A percentile compares a stretch with the other conserved stretches of the same genome.
Conservation (phyloP, 331 rosid species). For the Dryas integrifolia region DNA sequence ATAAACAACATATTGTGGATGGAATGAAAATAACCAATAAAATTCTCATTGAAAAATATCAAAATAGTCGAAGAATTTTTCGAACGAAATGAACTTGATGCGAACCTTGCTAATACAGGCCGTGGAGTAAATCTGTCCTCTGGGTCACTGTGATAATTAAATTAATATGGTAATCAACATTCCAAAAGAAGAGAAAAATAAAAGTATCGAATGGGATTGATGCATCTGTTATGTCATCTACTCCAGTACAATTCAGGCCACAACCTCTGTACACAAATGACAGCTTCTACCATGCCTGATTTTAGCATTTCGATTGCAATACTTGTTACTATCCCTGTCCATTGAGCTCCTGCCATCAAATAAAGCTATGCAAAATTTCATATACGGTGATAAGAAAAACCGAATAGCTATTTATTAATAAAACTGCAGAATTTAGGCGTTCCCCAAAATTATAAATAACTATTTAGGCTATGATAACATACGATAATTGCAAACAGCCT, state of each 20-base stretch:
- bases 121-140: constrained; percentile 82
- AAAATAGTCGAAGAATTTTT: neutral
- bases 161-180: neutral
- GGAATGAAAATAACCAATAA: constrained; percentile 10
- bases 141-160: constrained; percentile 63
- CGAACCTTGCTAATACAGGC: constrained; percentile 89
- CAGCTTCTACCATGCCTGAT: constrained; percentile 98
- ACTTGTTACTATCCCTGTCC: constrained; percentile 98
- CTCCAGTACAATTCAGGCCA: constrained; percentile 9
- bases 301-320: constrained; percentile 94
- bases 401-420: neutral
- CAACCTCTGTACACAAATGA: constrained; percentile 91
- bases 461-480: neutral
- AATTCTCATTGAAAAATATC: neutral
- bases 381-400: neutral
- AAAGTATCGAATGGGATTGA: neutral
- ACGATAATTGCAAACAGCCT: neutral
- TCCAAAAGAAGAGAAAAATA: constrained; percentile 10
- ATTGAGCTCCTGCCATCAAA: constrained; percentile 75
- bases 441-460: neutral
- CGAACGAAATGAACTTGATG: constrained; percentile 20
- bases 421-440: neutral
- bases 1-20: constrained; percentile 9
- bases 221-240: neutral
- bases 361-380: constrained; percentile 13